phyloP scores from a whole-genome alignment of 208 protist genomes.

The Porcisia hertigi region DNA sequence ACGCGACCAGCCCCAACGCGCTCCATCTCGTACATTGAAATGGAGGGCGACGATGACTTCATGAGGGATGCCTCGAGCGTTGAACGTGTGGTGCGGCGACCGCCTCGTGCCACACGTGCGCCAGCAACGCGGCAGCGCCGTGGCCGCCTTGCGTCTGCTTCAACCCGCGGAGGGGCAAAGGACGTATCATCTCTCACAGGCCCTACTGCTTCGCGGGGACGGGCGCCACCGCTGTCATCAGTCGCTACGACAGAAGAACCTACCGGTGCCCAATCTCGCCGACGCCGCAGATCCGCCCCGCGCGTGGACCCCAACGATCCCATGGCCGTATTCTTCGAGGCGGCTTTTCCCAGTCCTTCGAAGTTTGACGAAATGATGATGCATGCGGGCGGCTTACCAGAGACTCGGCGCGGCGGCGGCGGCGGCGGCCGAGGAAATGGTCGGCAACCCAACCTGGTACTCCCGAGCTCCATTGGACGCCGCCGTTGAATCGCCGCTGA shows the following conservation, averaged over 20 bases:
- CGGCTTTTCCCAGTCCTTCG: conserved; percentile 79
- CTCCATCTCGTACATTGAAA: conserved; percentile 58
- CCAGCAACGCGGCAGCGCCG: conserved; percentile 17
- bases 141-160: background rate
- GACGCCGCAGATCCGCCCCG: conserved; percentile 18
- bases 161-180: background rate
- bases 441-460: conserved; percentile 64
- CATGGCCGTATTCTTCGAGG: conserved; percentile 87
- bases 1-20: conserved; percentile 40
- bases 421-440: conserved; percentile 26
- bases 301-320: conserved; percentile 57
- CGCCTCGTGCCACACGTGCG: conserved; percentile 38
- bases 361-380: conserved; percentile 91
- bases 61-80: conserved; percentile 28
- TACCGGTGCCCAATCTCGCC: conserved; percentile 1
- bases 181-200: background rate
- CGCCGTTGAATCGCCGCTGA: conserved; percentile 34
- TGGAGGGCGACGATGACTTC: conserved; percentile 38
- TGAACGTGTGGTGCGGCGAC: conserved; percentile 36
- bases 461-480: conserved; percentile 70
- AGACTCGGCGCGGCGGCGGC: conserved; percentile 36
- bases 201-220: background rate
- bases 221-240: conserved; percentile 1
- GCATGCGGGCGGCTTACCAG: conserved; percentile 66
- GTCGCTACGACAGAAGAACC: background rate